Evolutionary conservation across 305 asterid genomes (phyloP).

Genomic region (Solanum hybrid): DNA sequence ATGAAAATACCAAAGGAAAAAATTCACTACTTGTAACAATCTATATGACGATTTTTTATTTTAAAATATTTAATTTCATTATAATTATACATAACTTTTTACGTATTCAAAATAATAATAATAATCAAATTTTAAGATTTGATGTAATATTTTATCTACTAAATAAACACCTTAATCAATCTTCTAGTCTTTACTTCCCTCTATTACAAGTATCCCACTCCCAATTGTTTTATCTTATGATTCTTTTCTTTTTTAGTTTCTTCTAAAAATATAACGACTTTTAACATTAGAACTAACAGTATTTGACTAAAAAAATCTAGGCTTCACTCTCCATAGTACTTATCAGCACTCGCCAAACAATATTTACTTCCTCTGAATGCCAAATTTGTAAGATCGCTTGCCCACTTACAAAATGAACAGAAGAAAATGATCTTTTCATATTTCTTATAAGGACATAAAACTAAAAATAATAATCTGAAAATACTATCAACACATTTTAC

Average conservation of each 20-base stretch:
- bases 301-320: not conserved
- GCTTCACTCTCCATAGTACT: not conserved
- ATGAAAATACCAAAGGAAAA: not conserved
- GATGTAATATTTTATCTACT: not conserved
- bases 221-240: not conserved
- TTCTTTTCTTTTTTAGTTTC: fast-evolving
- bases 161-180: not conserved
- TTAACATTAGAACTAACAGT: not conserved
- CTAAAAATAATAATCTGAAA: not conserved
- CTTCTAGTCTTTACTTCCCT: not conserved
- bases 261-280: not conserved
- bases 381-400: too few relatives aligned
- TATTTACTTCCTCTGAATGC: too few relatives aligned
- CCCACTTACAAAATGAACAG: not conserved
- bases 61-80: not conserved
- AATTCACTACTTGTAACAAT: not conserved
- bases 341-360: not conserved
- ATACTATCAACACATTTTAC: not conserved
- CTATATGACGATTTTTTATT: not conserved
- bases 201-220: not conserved
- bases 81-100: not conserved
- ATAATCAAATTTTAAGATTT: not conserved
- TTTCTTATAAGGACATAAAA: not conserved
- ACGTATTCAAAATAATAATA: not conserved
- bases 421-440: not conserved